phyloP scores from a whole-genome alignment of 2,329 filamentous ascomycete species.

The Monosporascus sp. region DNA sequence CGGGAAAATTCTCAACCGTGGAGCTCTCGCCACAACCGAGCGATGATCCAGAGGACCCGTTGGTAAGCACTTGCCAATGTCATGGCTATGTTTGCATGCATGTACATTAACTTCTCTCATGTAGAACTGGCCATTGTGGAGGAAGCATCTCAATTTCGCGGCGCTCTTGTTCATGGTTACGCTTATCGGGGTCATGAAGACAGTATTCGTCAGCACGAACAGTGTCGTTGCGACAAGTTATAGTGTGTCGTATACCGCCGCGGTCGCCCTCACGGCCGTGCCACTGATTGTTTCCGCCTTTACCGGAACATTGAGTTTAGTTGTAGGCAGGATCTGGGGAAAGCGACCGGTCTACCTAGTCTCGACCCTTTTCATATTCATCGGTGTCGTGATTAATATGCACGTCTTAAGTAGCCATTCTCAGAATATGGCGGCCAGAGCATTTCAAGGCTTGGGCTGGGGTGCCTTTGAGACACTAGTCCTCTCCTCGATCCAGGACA shows the following conservation, averaged over 20 bases:
- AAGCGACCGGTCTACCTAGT: conserved; percentile 49
- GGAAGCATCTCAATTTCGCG: conserved; percentile 45
- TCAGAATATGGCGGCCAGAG: conserved; percentile 45
- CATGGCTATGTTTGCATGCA: not conserved
- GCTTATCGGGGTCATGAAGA: conserved; percentile 48
- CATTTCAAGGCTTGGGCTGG: conserved; percentile 55
- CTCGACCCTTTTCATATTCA: conserved; percentile 40
- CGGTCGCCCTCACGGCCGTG: conserved; percentile 46
- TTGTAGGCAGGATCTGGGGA: conserved; percentile 42
- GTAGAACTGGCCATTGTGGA: conserved; percentile 53
- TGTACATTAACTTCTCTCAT: not conserved
- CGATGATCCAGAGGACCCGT: conserved; percentile 47
- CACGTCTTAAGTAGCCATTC: conserved; percentile 34
- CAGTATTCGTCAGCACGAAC: conserved; percentile 45
- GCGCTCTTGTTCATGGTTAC: conserved; percentile 43
- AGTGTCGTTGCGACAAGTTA: conserved; percentile 37
- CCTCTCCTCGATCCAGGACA: conserved; percentile 48
- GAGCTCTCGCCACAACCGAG: conserved; percentile 52
- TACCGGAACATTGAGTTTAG: conserved; percentile 37
- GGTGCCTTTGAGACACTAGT: conserved; percentile 52
- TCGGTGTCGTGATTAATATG: conserved; percentile 47
- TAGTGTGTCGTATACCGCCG: conserved; percentile 40
- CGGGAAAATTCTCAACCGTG: conserved; percentile 35
- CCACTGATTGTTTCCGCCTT: conserved; percentile 46
- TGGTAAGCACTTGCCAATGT: conserved; percentile 33